Percentiles rank a stretch among this genome's conserved stretches.
phyloP scores from a whole-genome alignment of 2,329 filamentous ascomycete genomes.

The Mycosphaerella arachidis region DNA sequence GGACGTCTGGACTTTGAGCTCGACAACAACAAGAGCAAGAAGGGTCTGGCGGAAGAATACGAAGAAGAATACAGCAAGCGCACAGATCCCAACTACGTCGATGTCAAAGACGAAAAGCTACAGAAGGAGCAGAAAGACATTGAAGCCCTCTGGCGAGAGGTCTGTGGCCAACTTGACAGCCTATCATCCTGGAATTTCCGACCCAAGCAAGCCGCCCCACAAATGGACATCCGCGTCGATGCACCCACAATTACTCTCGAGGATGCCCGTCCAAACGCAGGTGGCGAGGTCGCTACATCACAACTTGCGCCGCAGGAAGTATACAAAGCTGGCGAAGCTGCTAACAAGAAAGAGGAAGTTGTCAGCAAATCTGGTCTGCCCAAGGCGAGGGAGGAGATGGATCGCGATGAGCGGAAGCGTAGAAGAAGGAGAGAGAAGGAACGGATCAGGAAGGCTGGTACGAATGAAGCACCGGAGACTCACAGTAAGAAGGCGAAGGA shows the following conservation, averaged over 20 bases:
- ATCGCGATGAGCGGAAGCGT: constrained; percentile 75
- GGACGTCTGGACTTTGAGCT: constrained; percentile 65
- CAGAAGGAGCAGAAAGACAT: constrained; percentile 73
- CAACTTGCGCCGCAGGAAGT: constrained; percentile 92
- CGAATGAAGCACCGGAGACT: constrained; percentile 37
- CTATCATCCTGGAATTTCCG: constrained; percentile 94
- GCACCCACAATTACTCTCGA: constrained; percentile 92
- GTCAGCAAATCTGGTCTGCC: constrained; percentile 70
- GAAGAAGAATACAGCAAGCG: constrained; percentile 84
- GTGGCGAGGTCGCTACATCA: constrained; percentile 64
- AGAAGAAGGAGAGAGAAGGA: constrained; percentile 71
- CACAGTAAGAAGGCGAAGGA: constrained; percentile 55
- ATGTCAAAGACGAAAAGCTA: constrained; percentile 75
- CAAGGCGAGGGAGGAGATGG: constrained; percentile 79
- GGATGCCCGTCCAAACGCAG: constrained; percentile 82
- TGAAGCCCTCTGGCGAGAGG: constrained; percentile 73
- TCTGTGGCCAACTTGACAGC: constrained; percentile 76
- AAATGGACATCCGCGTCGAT: constrained; percentile 81
- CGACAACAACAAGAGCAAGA: constrained; percentile 80
- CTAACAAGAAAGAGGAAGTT: constrained; percentile 61
- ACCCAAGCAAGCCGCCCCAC: constrained; percentile 76
- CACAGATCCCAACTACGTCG: constrained; percentile 74
- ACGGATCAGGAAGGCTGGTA: constrained; percentile 65
- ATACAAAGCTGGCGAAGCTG: constrained; percentile 68
- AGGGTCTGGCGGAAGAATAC: constrained; percentile 87